Base-by-base conservation (phyloP, 2,329 filamentous ascomycete genomes). In the Apiospora arundinis region DNA sequence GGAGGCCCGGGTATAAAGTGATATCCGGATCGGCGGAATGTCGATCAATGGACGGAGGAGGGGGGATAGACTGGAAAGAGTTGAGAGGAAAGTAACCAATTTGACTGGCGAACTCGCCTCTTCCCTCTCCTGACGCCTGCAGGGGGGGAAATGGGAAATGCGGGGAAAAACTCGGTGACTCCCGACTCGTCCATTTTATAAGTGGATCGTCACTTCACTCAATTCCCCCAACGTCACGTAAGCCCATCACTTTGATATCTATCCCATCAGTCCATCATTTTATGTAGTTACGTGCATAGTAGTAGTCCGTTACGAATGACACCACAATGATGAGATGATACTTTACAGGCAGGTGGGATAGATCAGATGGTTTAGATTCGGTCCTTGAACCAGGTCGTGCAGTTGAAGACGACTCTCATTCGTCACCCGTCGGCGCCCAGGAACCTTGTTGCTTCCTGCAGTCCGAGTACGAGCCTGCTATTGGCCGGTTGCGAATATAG, bases 1-100 rank as follows among this genome's bases (percentile, higher is more conserved):
- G n/a, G 28, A 25, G 18, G 28, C 25, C 32, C 18, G 21, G 8
- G 56, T 40, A 40, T 37, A 60, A 60, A 63, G 16, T n/a, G 32
- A 12, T 40, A 6, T 40, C 18, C 18, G 52, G 56, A 40, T 63
- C 56, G 28, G 32, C 56, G 56, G 18, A n/a, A 37, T 40, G 56
- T 63, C 28, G 56, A 63, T 63, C 56, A 40, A 12, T 28, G 52
- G 28, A 60, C 52, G 52, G 52, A 37, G 52, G 52, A 32, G 21
- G 25, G 12, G 52, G 16, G 52, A 60, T 21, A 18, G 8, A 40
- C 9, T 21, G 32, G 8, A 40, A 32, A n/a, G 32, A 23, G n/a
- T 32, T 40, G 18, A 21, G 56, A 40, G 32, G n/a, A 21, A 14
- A 37, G 56, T 3, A 6, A 9, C 2, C 21, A 37, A 37, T 60